These are phyloP conservation scores for Fomes fomentarius DNA, from an alignment of 1,284 basidiomycete genomes.

Conservation along the genomic window DNA sequence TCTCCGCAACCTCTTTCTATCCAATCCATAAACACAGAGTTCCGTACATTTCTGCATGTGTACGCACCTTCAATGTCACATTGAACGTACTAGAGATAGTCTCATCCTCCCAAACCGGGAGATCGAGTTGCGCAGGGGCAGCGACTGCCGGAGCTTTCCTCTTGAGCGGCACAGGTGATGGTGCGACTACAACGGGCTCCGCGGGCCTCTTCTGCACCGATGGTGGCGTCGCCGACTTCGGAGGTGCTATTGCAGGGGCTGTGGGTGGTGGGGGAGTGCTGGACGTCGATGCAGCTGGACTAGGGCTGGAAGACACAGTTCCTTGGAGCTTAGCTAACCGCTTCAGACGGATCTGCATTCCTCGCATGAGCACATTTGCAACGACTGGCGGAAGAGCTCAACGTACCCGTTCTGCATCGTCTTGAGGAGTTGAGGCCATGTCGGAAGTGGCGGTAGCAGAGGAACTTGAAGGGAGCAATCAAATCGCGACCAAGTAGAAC, in stretches of 20 bases:
- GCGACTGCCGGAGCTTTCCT: conserved; percentile 44
- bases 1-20: conserved; percentile 73
- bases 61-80: conserved; percentile 78
- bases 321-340: conserved; percentile 78
- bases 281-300: conserved; percentile 37
- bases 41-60: no score
- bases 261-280: conserved; percentile 17
- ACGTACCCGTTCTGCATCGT: conserved; percentile 76
- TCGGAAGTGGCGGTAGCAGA: conserved; percentile 18
- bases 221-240: conserved; percentile 4
- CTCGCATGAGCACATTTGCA: neutral
- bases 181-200: conserved; percentile 31
- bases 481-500: no score
- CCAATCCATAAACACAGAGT: neutral
- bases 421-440: conserved; percentile 61
- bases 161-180: conserved; percentile 41
- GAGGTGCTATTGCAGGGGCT: conserved; percentile 23
- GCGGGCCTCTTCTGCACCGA: conserved; percentile 31
- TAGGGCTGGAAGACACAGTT: conserved; percentile 38
- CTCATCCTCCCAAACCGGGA: conserved; percentile 73
- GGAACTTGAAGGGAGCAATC: no score
- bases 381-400: conserved; percentile 14
- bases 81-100: conserved; percentile 72
- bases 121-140: conserved; percentile 52
- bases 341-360: conserved; percentile 80